Base-by-base conservation (phyloP, 2,329 filamentous ascomycete species). In the Colletotrichum sp. region DNA sequence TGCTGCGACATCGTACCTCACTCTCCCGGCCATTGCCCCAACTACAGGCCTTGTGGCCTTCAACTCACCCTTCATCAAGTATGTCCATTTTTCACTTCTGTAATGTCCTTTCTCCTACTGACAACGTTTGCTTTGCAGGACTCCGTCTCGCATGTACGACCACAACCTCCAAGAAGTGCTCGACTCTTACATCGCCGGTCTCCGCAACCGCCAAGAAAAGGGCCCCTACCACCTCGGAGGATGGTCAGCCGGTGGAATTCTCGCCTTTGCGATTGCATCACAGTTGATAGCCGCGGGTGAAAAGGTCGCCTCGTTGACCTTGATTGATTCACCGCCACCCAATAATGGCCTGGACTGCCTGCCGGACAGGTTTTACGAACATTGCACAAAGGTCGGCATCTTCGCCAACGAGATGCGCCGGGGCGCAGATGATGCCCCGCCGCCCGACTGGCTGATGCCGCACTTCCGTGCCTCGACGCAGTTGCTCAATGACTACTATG, bases 211-310 rank as follows among this genome's bases (percentile, higher is more conserved):
- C n/a, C 93, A 95, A 83, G 91, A 93, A 3, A 80, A 86, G 12
- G 94, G 94, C 0, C 92, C 93, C 0, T 95, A 94, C 83, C 88
- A 89, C 63, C 84, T 95, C 1, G 90, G 92, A 18, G 94, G 94
- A n/a, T 95, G 94, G 94, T 94, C 92, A 7, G 93, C 93, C 1
- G 94, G 94, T 18, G 94, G 94, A 24, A 92, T 95, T 60, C 92
- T 93, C 73, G 93, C 93, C 43, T 95, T 91, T 79, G 92, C 94
- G 77, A 91, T 92, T 10, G 89, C 91, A 13, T 88, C 89, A 67
- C 90, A 93, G 77, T 87, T 94, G 16, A 88, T 88, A 71, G 87
- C 88, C 74, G 87, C 87, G 5, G 90, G 90, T 24, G 90, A 94
- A 48, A 81, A 81, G 28, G 91, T 94, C 26, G 57, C 57, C 16